Evolutionary conservation across 305 asterid genomes (phyloP), one percentile per base, ranked within the genome.

Genomic region (Plantago coronopus): DNA sequence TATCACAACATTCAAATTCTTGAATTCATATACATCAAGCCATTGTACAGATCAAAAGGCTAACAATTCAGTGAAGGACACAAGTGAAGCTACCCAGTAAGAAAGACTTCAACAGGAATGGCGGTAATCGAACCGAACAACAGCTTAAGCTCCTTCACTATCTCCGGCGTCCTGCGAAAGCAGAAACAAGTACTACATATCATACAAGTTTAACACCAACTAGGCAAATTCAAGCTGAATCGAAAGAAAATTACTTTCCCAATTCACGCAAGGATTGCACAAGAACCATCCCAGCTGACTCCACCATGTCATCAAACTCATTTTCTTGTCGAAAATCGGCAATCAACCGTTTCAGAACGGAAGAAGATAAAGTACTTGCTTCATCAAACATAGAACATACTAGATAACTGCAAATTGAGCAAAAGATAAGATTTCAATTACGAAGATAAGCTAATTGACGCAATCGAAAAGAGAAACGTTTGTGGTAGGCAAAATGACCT

Each of bases 271-370:
- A 67, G 61, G 98, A 86, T 71, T 88, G 98, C 45, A 83, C 98
- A 59, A 88, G 66, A 72, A 86, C 87, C 98, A 91, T 91, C 29
- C 87, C 96, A 42, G 95, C 86, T 53, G 96, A 84, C 77, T 85
- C 95, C 81, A 79, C 64, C 94, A 83, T 74, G 56, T 80, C 89
- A 42, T 57, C 72, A 71, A 80, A 67, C 25, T 78, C 89, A 68
- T 63, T 66, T 48, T 65, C 77, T 22, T 38, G 48, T 40, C 50
- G 46, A 56, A 54, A 20, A 64, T 57, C 73, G 63, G 59, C 74
- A 40, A 71, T 50, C 81, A 83, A 74, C 27, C 68, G 75, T 38
- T 69, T 68, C 40, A 91, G 75, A 62, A 83, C 64, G n/a, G 91
- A 74, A 68, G 81, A 76, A 45, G 95, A 79, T 64, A 78, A 71